Evolutionary conservation across 345 rosid species (phyloP), one percentile per base, ranked within the genome.

Genomic region (Sonneratia alba): DNA sequence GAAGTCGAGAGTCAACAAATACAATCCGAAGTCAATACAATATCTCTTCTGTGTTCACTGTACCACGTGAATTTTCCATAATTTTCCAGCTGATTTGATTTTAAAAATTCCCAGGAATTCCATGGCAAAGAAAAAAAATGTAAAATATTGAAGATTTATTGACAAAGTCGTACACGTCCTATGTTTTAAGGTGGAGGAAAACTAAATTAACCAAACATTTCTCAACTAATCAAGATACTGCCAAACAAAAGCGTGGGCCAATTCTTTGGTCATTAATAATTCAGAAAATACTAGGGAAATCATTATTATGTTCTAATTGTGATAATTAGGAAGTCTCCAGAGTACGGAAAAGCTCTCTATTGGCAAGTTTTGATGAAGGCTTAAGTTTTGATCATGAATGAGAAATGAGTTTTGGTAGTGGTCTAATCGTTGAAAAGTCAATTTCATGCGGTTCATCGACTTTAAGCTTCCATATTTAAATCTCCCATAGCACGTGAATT

Each of bases 11-110:
- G 72, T 70, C 72, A 53, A 37, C 61, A 55, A 36, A 21, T 70
- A 51, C 36, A 36, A 55, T 32, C 19, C 7, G 5, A 70, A 55
- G 42, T 57, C 42, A 53, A 70, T 53, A 6, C 5, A 70, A 36
- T 70, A 55, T 70, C 64, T 70, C 8, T 70, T 51, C 64, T 36
- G 45, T 70, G 12, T 70, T 36, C 72, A 36, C 47, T 70, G 36
- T 70, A 18, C 45, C 72, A 18, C 43, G 72, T 70, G 72, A 70
- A 34, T 57, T 70, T 19, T 55, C 64, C 24, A 57, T 12, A 24
- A n/a, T 18, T 59, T 59, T 22, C 64, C n/a, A 6, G 59, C 18
- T 18, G 8, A 55, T 55, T 55, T 10, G 51, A 55, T 16, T 55
- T 18, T 55, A 55, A 55, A 40, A 40, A 40, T 40, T 40, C 43